Evolutionary conservation across 768 basidiomycete species (phyloP).

Genomic region (Suillus clintonianus): DNA sequence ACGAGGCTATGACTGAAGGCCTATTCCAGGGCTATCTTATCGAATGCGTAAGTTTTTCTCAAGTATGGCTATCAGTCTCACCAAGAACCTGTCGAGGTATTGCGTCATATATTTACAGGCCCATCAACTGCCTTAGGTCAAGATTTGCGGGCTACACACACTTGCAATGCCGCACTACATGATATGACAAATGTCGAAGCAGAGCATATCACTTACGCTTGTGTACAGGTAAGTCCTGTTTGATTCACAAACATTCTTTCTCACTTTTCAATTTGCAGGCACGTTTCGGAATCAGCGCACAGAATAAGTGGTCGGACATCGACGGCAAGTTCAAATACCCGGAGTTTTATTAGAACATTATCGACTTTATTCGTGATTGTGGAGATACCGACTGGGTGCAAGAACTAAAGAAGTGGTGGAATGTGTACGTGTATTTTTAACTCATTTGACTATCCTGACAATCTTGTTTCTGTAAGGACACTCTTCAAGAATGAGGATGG

Average conservation of each 20-base stretch:
- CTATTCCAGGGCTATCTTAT: neutral
- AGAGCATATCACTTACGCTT: constrained; percentile 7
- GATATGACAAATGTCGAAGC: constrained; percentile 1
- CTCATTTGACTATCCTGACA: neutral
- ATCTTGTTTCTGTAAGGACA: neutral
- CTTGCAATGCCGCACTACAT: constrained; percentile 3
- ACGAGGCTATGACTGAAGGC: neutral
- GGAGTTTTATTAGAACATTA: neutral
- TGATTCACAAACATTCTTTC: neutral
- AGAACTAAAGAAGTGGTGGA: neutral
- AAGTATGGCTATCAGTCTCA: neutral
- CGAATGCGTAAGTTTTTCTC: neutral
- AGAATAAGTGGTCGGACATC: constrained; percentile 6
- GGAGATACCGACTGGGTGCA: neutral
- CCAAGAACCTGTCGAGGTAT: neutral
- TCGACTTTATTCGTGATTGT: neutral
- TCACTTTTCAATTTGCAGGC: constrained; percentile 1
- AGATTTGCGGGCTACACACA: neutral
- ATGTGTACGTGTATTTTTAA: neutral
- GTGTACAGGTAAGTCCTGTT: neutral
- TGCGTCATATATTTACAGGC: constrained; percentile 8
- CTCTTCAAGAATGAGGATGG: constrained; percentile 1
- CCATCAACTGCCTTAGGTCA: constrained; percentile 6
- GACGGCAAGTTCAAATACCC: constrained; percentile 8
- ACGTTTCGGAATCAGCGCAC: constrained; percentile 7